Base-by-base conservation (phyloP, 192 early-diverging fungal genomes). In the Coemansia sp. region DNA sequence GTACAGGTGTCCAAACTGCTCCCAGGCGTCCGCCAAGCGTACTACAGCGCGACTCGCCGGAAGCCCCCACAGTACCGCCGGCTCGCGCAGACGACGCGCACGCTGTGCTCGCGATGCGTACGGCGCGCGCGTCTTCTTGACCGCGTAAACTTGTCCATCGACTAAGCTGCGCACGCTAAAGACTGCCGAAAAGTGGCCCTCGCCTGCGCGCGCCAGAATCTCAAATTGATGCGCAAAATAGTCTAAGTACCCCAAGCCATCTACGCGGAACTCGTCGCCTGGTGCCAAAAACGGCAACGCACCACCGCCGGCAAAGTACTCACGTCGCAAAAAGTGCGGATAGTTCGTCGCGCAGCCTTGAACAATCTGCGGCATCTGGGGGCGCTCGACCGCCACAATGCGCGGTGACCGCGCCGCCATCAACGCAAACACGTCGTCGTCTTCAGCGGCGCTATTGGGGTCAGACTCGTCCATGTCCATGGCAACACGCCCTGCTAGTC, bases 1-100 rank as follows among this genome's bases (percentile, higher is more conserved):
- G 67, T 92, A 94, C 25, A 98, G 74, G 67, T 88, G 86, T 2
- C 94, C 95, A 29, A 81, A 79, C 76, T 98, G 94, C 61, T 95
- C 93, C 96, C 96, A 98, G 0, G 96, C 94, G 67, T 84, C 80
- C 33, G 89, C 42, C 5, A 98, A 73, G 55, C 88, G 74, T 31
- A 96, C 81, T 57, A 91, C 88, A 60, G 92, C 80, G 1, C 76
- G 82, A 61, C 72, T 67, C 6, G 66, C 66, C 36, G 87, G 83
- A 10, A 95, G 59, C 6, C 76, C 62, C 85, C 89, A 92, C 83
- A 95, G 72, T 22, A 94, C 84, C 55, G 89, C 86, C 6, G 93
- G 93, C 76, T 98, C 96, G 33, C 88, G 85, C 59, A 98, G 66
- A 29, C 90, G 87, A 29, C 68, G 67, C 53, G 85, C 78, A 74